Evolutionary conservation across 768 basidiomycete genomes (phyloP), one percentile per base, ranked within the genome.

Genomic region (Rhizopogon vinicolor): DNA sequence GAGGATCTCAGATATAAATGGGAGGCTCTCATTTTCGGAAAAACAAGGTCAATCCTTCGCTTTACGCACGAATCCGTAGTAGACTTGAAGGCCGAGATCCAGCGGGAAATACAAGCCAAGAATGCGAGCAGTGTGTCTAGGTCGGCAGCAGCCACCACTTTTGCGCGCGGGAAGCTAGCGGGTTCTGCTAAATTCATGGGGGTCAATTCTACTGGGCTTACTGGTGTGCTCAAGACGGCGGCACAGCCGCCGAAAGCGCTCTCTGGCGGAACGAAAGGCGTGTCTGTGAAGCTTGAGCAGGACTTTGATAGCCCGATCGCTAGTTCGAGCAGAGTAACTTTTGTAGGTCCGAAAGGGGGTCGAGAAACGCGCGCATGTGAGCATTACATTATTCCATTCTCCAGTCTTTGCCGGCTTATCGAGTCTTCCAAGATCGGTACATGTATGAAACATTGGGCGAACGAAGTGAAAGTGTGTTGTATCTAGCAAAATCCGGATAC

Each of bases 371-470:
- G 85, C 35, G 74, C 77, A 37, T 89, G 89, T 89, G 66, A 76
- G 85, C 56, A 5, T 13, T 18, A 49, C 37, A 22, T 52, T 19
- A n/a, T 25, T 16, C 25, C 41, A 28, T 37, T 5, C 19, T 16
- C 29, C 31, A 18, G 49, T 9, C 33, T 57, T 37, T 18, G 25
- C 19, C 9, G 1, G 45, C 61, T 52, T 41, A 35, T 39, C 39
- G 22, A 14, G 9, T 33, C 43, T 55, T 10, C 39, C 28, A 60
- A 91, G 89, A 87, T 78, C 82, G 90, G 29, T 98, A 98, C 68
- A 95, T 96, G 94, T 93, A 90, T 64, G 94, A 98, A 69, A 93
- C 91, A 72, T 78, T 89, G 25, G 83, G 84, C 2, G 90, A 91
- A 64, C 77, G 94, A 44, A 87, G 91, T 58, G 88, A 88, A 78